Evolutionary conservation across 495 filamentous ascomycete species (phyloP).

Genomic region (Cetradonia linearis): DNA sequence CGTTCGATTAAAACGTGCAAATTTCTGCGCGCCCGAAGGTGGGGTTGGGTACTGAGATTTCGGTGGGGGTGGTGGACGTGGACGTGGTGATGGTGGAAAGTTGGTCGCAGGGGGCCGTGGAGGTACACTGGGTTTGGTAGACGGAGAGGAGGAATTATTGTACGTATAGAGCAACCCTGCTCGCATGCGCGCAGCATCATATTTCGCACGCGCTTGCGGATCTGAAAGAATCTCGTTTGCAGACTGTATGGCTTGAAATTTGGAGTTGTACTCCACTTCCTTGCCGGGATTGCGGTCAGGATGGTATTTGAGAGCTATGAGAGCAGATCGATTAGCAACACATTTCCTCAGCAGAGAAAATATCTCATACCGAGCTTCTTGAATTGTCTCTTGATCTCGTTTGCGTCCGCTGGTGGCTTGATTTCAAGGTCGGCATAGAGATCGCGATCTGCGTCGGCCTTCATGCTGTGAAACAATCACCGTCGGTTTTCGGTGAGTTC

Average conservation of each 20-base stretch:
- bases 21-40: constrained; percentile 47
- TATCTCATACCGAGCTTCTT: constrained; percentile 58
- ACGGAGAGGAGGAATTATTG: constrained; percentile 13
- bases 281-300: constrained; percentile 82
- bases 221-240: constrained; percentile 78
- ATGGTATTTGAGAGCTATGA: constrained; percentile 68
- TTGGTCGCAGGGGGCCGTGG: constrained; percentile 22
- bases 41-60: constrained; percentile 29
- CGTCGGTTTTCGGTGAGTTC: not conserved
- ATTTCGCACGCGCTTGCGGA: constrained; percentile 53
- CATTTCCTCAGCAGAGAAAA: not conserved
- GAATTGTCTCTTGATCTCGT: constrained; percentile 68
- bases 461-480: constrained; percentile 5
- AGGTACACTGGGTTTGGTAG: constrained; percentile 23
- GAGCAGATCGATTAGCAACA: constrained; percentile 10
- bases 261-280: constrained; percentile 64
- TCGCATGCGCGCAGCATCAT: constrained; percentile 60
- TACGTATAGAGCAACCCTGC: constrained; percentile 26
- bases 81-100: constrained; percentile 27
- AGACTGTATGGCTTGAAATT: constrained; percentile 75
- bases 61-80: constrained; percentile 26
- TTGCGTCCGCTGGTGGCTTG: constrained; percentile 14
- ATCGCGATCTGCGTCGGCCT: constrained; percentile 16
- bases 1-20: constrained; percentile 29
- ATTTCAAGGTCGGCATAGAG: constrained; percentile 12